A percentile compares a stretch with the other conserved stretches of the same genome.
Evolutionary conservation across 352 stramenopile species (phyloP).

Genomic region (Pythium aquatile): DNA sequence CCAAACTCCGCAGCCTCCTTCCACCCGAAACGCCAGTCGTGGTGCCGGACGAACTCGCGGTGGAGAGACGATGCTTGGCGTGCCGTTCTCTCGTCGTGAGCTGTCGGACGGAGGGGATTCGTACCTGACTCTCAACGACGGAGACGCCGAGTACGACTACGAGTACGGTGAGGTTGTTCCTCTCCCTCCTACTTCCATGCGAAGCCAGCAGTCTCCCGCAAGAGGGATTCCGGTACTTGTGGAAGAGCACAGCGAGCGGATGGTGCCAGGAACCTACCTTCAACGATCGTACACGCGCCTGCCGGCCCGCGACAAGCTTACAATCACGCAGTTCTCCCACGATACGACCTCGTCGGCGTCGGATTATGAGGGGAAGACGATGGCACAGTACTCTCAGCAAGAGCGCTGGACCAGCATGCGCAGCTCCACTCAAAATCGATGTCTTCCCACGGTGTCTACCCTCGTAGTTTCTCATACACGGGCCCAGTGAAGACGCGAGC

Average conservation of each 20-base stretch:
- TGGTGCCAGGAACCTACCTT: slow-evolving; percentile 1
- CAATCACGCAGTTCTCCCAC: not conserved
- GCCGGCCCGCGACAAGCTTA: not conserved
- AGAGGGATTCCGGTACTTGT: not conserved
- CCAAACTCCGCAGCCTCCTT: not conserved
- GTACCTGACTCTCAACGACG: not conserved
- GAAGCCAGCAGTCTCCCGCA: not conserved
- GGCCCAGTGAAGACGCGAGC: not conserved
- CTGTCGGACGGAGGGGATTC: not conserved
- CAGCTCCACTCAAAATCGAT: not conserved
- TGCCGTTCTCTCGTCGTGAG: slow-evolving; percentile 1
- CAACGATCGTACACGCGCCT: not conserved
- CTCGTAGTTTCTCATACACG: not conserved
- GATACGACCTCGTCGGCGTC: not conserved
- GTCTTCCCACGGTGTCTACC: not conserved
- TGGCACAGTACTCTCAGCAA: not conserved
- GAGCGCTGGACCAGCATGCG: not conserved
- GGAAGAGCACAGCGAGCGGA: not conserved
- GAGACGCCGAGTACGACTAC: not conserved
- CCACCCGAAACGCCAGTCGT: not conserved
- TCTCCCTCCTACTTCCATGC: not conserved
- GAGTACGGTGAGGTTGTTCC: not conserved
- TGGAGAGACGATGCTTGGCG: not conserved
- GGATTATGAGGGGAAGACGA: slow-evolving; percentile 3
- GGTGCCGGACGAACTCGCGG: not conserved